Conservation (phyloP, 192 early-diverging fungal species). For the Glomus cerebriforme region DNA sequence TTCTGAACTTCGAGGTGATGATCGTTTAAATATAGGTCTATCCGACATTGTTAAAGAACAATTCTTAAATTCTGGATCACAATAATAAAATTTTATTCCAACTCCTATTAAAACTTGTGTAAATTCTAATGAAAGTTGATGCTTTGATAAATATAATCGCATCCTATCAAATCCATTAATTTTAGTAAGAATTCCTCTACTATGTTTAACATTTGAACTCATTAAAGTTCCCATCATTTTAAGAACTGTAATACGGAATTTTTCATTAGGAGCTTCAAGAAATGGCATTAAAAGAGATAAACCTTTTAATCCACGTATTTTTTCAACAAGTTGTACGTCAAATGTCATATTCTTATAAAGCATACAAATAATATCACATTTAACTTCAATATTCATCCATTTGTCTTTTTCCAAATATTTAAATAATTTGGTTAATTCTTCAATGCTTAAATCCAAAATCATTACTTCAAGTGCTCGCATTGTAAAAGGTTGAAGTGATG, state of each 20-base stretch:
- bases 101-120: conserved; percentile 43
- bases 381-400: conserved; percentile 35
- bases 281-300: conserved; percentile 40
- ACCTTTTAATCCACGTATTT: conserved; percentile 40
- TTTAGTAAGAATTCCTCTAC: conserved; percentile 39
- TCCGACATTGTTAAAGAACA: conserved; percentile 30
- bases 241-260: conserved; percentile 40
- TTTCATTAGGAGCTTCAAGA: conserved; percentile 43
- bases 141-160: conserved; percentile 36
- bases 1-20: not conserved
- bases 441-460: conserved; percentile 43
- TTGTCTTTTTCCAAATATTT: conserved; percentile 41
- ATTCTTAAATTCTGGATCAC: conserved; percentile 41
- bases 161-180: conserved; percentile 42
- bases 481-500: conserved; percentile 41
- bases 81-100: conserved; percentile 41
- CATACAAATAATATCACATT: conserved; percentile 43
- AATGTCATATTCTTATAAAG: conserved; percentile 45
- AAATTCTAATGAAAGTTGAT: conserved; percentile 44
- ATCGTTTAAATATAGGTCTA: conserved; percentile 22
- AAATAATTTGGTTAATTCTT: conserved; percentile 41
- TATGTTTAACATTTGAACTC: conserved; percentile 44
- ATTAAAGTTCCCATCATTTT: conserved; percentile 48
- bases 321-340: conserved; percentile 38
- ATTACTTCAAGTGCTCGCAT: conserved; percentile 47